Percentiles rank a stretch among this genome's conserved stretches.
Conservation (phyloP, 2,329 filamentous ascomycete species). For the Canariomyces notabilis region DNA sequence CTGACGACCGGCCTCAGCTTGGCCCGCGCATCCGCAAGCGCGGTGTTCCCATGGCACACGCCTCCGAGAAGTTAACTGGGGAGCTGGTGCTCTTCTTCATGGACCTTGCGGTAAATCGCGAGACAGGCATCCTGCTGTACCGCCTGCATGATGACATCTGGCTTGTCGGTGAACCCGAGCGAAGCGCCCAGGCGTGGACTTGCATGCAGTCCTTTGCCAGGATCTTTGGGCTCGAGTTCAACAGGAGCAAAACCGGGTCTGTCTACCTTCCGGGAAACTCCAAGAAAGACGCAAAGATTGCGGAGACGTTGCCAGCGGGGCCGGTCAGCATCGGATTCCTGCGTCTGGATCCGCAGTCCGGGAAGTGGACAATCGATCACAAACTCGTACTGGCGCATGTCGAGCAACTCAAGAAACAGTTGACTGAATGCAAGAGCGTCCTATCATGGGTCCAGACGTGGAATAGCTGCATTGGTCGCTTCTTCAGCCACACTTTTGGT, state of each 20-base stretch:
- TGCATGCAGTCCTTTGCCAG: conserved; percentile 38
- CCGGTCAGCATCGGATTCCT: conserved; percentile 53
- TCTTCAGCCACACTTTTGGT: conserved; percentile 44
- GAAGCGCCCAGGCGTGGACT: conserved; percentile 39
- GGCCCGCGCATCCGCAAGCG: conserved; percentile 37
- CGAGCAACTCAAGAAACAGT: conserved; percentile 48
- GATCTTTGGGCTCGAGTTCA: conserved; percentile 39
- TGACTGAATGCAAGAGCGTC: conserved; percentile 45
- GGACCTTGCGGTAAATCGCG: conserved; percentile 41
- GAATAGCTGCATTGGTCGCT: conserved; percentile 43
- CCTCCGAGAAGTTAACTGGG: conserved; percentile 42
- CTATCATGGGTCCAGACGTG: conserved; percentile 38
- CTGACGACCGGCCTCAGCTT: conserved; percentile 24
- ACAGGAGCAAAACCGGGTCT: conserved; percentile 37
- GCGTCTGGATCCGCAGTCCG: conserved; percentile 40
- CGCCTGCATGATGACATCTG: conserved; percentile 47
- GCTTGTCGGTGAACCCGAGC: conserved; percentile 39
- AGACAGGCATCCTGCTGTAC: conserved; percentile 39
- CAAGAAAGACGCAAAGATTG: conserved; percentile 22
- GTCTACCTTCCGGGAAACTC: conserved; percentile 29
- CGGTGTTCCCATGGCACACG: conserved; percentile 42
- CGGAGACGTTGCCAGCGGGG: conserved; percentile 42
- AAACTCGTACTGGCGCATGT: conserved; percentile 49
- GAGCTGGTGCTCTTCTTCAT: conserved; percentile 44
- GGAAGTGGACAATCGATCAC: conserved; percentile 51